Conservation (phyloP, 192 early-diverging fungal species). For the Backusella tuberculispora region DNA sequence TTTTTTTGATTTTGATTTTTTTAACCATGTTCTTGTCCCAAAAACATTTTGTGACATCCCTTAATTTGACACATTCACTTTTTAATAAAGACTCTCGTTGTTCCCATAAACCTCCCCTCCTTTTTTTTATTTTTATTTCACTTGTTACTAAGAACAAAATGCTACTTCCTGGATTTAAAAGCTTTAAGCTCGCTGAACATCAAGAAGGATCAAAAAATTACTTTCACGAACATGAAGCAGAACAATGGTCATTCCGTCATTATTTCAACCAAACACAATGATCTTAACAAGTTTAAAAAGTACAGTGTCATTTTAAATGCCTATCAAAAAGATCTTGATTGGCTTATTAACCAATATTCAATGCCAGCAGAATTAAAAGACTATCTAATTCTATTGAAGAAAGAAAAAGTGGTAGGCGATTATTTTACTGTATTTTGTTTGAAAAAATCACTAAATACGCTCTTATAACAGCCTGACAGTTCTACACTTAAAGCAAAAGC, state of each 20-base stretch:
- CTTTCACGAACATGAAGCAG: background rate
- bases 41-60: too few relatives aligned
- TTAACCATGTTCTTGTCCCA: too few relatives aligned
- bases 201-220: background rate
- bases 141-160: too few relatives aligned
- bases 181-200: too few relatives aligned
- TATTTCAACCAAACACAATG: background rate
- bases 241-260: background rate
- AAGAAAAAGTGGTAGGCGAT: background rate
- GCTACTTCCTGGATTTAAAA: too few relatives aligned
- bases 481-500: background rate
- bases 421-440: background rate
- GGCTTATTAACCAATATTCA: background rate
- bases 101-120: too few relatives aligned
- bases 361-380: background rate
- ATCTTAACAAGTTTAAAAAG: background rate
- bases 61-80: too few relatives aligned
- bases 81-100: too few relatives aligned
- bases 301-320: background rate
- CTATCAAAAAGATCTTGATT: background rate
- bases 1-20: too few relatives aligned
- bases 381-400: background rate
- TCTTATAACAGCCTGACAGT: background rate
- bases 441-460: background rate
- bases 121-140: too few relatives aligned